These are phyloP conservation scores for Aspergillus flavus DNA, from an alignment of 2,329 filamentous ascomycete genomes.

Conservation along the genomic window DNA sequence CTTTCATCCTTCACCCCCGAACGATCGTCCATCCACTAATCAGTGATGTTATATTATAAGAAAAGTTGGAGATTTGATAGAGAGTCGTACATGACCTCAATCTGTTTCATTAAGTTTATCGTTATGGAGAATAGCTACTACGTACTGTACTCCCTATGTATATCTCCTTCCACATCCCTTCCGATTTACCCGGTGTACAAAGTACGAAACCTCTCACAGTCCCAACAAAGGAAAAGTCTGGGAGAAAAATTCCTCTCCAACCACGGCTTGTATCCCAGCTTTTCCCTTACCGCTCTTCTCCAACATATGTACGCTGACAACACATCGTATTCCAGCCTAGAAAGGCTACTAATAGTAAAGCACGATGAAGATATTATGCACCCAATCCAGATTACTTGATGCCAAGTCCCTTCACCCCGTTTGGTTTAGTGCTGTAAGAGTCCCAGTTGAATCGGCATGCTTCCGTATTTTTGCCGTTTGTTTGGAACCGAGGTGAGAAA, in stretches of 20 bases:
- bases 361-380: background rate
- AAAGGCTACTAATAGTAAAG: background rate
- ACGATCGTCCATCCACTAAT: background rate
- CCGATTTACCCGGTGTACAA: background rate
- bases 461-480: background rate
- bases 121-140: background rate
- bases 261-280: background rate
- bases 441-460: background rate
- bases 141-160: background rate
- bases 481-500: background rate
- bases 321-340: background rate
- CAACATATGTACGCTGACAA: background rate
- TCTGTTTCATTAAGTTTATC: background rate
- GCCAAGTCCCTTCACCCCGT: background rate
- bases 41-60: background rate
- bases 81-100: background rate
- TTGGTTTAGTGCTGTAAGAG: background rate
- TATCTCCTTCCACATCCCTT: background rate
- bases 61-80: background rate
- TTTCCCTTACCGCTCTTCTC: background rate
- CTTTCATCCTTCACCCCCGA: background rate
- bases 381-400: background rate
- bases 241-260: background rate
- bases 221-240: background rate
- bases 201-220: background rate